Evolutionary conservation across 352 stramenopile genomes (phyloP), one percentile per base, ranked within the genome.

Genomic region (Pythium phragmiticola): DNA sequence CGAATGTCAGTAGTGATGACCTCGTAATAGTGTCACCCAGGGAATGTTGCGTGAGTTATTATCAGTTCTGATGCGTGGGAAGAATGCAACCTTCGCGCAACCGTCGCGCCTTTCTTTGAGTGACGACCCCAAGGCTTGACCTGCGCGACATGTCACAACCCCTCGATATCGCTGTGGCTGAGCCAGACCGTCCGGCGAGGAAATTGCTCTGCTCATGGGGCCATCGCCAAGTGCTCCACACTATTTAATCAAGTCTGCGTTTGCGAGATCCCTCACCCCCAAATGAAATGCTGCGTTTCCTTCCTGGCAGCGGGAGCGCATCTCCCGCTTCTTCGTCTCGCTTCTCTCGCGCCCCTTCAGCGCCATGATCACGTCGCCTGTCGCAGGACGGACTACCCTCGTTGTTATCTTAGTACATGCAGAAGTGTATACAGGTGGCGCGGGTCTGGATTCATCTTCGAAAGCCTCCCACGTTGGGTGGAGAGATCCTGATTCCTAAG

Each of bases 71-170:
- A n/a, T 46, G 30, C 41, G n/a, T 26, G 21, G 21, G 21, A 21
- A 21, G 21, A 21, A 21, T 21, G 7, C 28, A 6, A 58, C 52
- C 52, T 58, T 49, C 52, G 26, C 52, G 37, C 52, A 58, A 58
- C 52, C 7, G 7, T 11, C 34, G 4, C 34, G 26, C 26, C 26
- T 30, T 39, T 39, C 7, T 39, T 39, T 39, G 34, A 9, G 34
- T 57, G 50, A 57, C 50, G 30, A 57, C 50, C 23, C 26, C 34
- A 1, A 13, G 7, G 11, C 34, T 39, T 39, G 34, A 39, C 34
- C 11, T 0, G 46, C 26, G 26, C 26, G 26, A 30, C 26, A 30
- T 30, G 26, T 30, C 26, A 30, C 46, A 52, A 52, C 46, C 46
- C 14, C 19, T 30, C 46, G 21, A 28, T 28, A 23, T 37, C 17